phyloP scores from a whole-genome alignment of 148 eudicot genomes.

The Tetragonia tetragonoides region DNA sequence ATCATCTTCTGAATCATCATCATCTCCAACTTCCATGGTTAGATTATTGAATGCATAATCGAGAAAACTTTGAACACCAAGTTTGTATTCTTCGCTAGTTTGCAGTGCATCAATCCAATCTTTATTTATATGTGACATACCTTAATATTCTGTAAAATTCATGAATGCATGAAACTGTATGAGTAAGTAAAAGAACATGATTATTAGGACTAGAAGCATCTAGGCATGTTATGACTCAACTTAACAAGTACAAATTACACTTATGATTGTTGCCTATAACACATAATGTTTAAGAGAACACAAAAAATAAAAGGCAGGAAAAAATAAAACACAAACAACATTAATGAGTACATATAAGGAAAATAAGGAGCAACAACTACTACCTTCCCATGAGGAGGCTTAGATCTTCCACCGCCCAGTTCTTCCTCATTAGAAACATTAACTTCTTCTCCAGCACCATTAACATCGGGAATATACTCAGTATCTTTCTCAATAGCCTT shows the following conservation, averaged over 20 bases:
- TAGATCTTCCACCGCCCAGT: not conserved
- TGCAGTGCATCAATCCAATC: constrained; percentile 19
- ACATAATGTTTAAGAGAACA: too few species aligned
- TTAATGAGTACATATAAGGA: too few species aligned
- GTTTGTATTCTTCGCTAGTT: not conserved
- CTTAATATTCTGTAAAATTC: not conserved
- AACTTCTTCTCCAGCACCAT: too few species aligned
- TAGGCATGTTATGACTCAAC: too few species aligned
- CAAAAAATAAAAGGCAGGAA: too few species aligned
- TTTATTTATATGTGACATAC: not conserved
- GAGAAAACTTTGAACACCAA: not conserved
- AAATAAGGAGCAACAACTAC: not conserved
- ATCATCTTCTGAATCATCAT: not conserved
- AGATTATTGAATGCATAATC: not conserved
- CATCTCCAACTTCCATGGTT: not conserved
- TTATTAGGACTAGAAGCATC: too few species aligned
- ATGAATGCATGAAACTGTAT: not conserved
- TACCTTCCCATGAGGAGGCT: not conserved
- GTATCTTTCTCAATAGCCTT: too few species aligned
- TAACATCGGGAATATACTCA: too few species aligned
- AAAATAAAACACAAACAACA: too few species aligned
- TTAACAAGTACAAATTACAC: too few species aligned
- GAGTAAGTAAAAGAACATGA: too few species aligned
- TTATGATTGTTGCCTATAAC: too few species aligned
- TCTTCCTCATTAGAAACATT: not conserved